These are phyloP conservation scores for Xylaria intraflava DNA, from an alignment of 495 filamentous ascomycete species.

Conservation along the genomic window DNA sequence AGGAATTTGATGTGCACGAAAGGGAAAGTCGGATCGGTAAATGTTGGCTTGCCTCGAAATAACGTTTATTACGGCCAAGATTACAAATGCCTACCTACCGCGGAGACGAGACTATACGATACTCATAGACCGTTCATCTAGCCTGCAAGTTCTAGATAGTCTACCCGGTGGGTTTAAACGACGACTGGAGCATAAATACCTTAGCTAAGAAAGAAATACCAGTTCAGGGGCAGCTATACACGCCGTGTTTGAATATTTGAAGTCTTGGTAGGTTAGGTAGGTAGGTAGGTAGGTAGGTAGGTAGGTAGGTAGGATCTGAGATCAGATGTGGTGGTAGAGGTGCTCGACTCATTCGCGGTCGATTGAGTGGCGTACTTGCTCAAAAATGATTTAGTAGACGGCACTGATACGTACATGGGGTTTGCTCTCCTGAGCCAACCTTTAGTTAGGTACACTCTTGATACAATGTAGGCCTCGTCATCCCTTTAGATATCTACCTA, in stretches of 20 bases:
- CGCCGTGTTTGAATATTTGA: too few species aligned
- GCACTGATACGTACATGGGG: slow-evolving; percentile 9
- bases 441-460: slow-evolving; percentile 28
- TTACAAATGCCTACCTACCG: background rate
- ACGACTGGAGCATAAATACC: too few species aligned
- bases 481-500: slow-evolving; percentile 35
- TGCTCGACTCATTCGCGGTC: background rate
- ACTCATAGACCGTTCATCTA: too few species aligned
- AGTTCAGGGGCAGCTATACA: too few species aligned
- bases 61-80: too few species aligned
- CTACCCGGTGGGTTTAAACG: too few species aligned
- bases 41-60: too few species aligned
- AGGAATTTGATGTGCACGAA: background rate
- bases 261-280: too few species aligned
- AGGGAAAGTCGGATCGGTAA: background rate
- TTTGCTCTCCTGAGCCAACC: slow-evolving; percentile 4
- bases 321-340: background rate
- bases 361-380: background rate
- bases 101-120: too few species aligned
- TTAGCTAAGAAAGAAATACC: too few species aligned
- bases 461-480: slow-evolving; percentile 45
- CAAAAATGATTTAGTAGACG: background rate
- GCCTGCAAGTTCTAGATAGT: too few species aligned
- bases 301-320: background rate
- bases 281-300: background rate